Evolutionary conservation across 345 rosid genomes (phyloP).

Genomic region (Eucalyptus urophylla): DNA sequence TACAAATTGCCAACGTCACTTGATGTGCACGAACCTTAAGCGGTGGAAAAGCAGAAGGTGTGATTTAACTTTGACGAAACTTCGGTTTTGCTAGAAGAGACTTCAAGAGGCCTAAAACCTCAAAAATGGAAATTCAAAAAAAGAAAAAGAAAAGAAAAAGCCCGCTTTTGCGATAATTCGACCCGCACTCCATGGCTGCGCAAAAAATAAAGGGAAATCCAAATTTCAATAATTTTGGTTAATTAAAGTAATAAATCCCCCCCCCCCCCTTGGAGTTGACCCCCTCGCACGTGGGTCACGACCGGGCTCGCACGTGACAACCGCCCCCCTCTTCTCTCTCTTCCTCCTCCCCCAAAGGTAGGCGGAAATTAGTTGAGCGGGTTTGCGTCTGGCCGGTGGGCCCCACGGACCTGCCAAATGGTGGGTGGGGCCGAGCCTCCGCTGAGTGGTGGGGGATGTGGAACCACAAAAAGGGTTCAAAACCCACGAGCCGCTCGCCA

Average conservation of each 20-base stretch:
- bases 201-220: background rate
- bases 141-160: accelerated
- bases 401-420: background rate
- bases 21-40: background rate
- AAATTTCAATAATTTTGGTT: background rate
- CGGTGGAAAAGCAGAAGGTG: background rate
- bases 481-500: background rate
- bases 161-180: background rate
- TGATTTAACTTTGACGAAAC: background rate
- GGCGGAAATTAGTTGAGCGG: background rate
- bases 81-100: background rate
- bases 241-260: background rate
- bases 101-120: background rate
- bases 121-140: background rate
- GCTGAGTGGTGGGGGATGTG: background rate
- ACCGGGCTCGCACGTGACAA: background rate
- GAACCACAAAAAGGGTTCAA: background rate
- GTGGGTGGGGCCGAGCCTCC: background rate
- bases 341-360: background rate
- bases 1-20: background rate
- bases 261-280: background rate
- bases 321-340: background rate
- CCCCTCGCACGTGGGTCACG: background rate
- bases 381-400: background rate
- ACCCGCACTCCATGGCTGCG: background rate